Evolutionary conservation across 371 early-diverging fungal species (phyloP).

Genomic region (Mortierella sp.): DNA sequence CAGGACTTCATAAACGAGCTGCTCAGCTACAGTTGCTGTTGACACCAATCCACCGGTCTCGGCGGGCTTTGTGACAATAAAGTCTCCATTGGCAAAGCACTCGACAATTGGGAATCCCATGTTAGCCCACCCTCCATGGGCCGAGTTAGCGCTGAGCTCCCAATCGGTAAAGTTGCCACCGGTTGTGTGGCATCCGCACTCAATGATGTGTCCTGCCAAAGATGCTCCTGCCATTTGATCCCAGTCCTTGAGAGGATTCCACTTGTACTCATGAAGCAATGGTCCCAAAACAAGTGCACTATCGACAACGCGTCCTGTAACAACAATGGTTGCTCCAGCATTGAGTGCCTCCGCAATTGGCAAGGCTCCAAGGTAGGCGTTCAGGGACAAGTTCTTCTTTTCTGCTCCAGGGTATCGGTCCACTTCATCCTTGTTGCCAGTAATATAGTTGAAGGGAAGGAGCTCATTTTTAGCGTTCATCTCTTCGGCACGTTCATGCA

Average conservation of each 20-base stretch:
- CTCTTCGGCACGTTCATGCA: conserved; percentile 54
- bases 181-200: conserved; percentile 83
- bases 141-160: conserved; percentile 70
- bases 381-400: conserved; percentile 69
- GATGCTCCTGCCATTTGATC: conserved; percentile 79
- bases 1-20: conserved; percentile 78
- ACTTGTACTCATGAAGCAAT: conserved; percentile 68
- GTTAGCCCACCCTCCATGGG: conserved; percentile 74
- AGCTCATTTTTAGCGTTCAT: conserved; percentile 58
- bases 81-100: conserved; percentile 68
- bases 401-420: conserved; percentile 64
- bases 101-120: conserved; percentile 85
- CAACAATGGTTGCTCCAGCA: conserved; percentile 75
- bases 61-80: conserved; percentile 77
- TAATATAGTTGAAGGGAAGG: conserved; percentile 66
- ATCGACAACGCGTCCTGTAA: conserved; percentile 83
- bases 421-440: conserved; percentile 61
- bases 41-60: conserved; percentile 79
- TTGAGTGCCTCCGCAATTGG: conserved; percentile 73
- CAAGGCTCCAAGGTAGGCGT: conserved; percentile 74
- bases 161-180: conserved; percentile 87
- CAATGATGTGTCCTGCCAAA: conserved; percentile 81
- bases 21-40: conserved; percentile 75
- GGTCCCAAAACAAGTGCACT: conserved; percentile 76
- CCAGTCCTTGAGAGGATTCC: conserved; percentile 66